Conservation (phyloP, 805 yeast species). For the Ogataea philodendri region DNA sequence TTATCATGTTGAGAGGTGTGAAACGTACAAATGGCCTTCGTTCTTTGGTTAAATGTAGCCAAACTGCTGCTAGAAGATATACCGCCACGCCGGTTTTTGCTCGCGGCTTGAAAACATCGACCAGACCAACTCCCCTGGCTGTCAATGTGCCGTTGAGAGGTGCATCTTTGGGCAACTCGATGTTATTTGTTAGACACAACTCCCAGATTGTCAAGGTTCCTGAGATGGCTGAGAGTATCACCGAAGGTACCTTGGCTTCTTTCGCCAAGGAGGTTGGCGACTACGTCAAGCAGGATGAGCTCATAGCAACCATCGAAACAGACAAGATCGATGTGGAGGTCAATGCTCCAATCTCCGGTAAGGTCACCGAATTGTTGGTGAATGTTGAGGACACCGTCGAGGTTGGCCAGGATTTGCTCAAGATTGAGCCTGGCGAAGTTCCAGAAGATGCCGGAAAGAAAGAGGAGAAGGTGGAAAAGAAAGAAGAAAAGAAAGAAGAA, state of each 20-base stretch:
- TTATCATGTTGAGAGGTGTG: slow-evolving; percentile 11
- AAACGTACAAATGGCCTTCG: slow-evolving; percentile 6
- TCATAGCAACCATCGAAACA: slow-evolving; percentile 94
- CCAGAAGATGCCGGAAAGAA: slow-evolving; percentile 38
- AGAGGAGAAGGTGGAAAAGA: slow-evolving; percentile 44
- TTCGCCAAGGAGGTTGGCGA: slow-evolving; percentile 81
- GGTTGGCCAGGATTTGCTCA: slow-evolving; percentile 90
- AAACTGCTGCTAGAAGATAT: background rate
- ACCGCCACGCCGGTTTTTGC: slow-evolving; percentile 1
- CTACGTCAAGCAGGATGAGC: slow-evolving; percentile 80
- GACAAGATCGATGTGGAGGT: slow-evolving; percentile 98
- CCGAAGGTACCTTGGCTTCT: slow-evolving; percentile 86
- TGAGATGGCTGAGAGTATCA: slow-evolving; percentile 97
- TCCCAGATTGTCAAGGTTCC: slow-evolving; percentile 78
- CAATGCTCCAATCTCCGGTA: slow-evolving; percentile 90
- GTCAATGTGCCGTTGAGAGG: slow-evolving; percentile 1
- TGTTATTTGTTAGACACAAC: slow-evolving; percentile 29
- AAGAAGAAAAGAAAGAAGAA: slow-evolving; percentile 33
- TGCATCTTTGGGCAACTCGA: slow-evolving; percentile 5
- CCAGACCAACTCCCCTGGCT: slow-evolving; percentile 6
- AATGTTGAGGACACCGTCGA: slow-evolving; percentile 88
- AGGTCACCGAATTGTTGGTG: slow-evolving; percentile 78
- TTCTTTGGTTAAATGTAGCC: slow-evolving; percentile 5
- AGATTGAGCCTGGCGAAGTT: slow-evolving; percentile 76
- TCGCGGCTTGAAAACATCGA: slow-evolving; percentile 5